Evolutionary conservation across 768 basidiomycete genomes (phyloP).

Genomic region (Boletus rex-veris): DNA sequence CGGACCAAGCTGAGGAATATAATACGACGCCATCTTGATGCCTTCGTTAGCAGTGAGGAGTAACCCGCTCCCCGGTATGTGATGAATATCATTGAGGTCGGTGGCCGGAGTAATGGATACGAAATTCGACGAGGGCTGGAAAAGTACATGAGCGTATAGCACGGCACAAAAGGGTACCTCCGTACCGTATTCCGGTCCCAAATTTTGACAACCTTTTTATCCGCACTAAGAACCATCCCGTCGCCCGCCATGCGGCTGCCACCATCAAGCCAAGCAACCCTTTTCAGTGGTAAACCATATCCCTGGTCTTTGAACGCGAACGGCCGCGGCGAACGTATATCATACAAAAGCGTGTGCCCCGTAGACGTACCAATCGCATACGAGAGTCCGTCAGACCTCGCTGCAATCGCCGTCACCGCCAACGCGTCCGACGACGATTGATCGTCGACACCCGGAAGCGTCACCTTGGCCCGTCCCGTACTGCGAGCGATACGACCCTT

Average conservation of each 20-base stretch:
- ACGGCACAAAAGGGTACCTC: conserved; percentile 5
- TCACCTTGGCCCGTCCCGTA: conserved; percentile 30
- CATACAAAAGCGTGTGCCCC: conserved; percentile 92
- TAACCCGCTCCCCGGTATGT: conserved; percentile 85
- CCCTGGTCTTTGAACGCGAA: conserved; percentile 96
- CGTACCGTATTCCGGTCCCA: conserved; percentile 87
- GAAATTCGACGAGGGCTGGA: conserved; percentile 80
- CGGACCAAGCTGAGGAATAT: conserved; percentile 93
- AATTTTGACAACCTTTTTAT: conserved; percentile 96
- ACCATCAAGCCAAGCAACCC: conserved; percentile 86
- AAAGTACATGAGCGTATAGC: background rate
- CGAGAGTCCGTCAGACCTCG: conserved; percentile 84
- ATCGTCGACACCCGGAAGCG: conserved; percentile 35
- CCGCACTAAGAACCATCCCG: conserved; percentile 86
- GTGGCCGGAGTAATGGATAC: conserved; percentile 87
- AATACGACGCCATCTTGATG: conserved; percentile 93
- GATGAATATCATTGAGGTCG: conserved; percentile 88
- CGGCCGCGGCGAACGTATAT: conserved; percentile 79
- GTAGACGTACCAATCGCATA: conserved; percentile 94
- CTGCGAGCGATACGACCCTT: conserved; percentile 46
- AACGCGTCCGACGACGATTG: conserved; percentile 33
- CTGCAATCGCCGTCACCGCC: conserved; percentile 79
- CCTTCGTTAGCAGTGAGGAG: conserved; percentile 93
- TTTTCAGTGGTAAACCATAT: conserved; percentile 87
- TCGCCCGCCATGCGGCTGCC: conserved; percentile 81